A percentile compares a stretch with the other conserved stretches of the same genome.
phyloP scores from a whole-genome alignment of 1,284 basidiomycete species.

The Ustilago crameri region DNA sequence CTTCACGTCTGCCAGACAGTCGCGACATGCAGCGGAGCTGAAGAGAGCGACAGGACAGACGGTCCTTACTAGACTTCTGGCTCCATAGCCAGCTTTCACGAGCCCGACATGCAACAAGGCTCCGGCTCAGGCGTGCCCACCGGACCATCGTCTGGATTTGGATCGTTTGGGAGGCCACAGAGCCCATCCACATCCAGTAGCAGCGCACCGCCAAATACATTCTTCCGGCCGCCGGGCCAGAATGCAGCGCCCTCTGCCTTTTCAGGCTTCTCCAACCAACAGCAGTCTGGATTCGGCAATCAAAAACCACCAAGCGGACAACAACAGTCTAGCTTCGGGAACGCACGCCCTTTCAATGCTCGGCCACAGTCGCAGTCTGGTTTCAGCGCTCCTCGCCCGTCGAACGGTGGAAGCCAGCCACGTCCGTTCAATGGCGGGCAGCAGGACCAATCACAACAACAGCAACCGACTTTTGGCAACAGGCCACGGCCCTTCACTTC shows the following conservation, averaged over 20 bases:
- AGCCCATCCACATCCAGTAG: slow-evolving; percentile 16
- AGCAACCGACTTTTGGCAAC: slow-evolving; percentile 23
- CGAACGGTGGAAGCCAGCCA: slow-evolving; percentile 10
- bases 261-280: slow-evolving; percentile 7
- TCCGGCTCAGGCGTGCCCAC: slow-evolving; percentile 4
- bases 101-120: slow-evolving; percentile 21
- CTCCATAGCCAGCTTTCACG: not conserved
- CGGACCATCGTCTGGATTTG: slow-evolving; percentile 7
- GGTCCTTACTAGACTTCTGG: slow-evolving; percentile 1
- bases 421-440: slow-evolving; percentile 10
- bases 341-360: slow-evolving; percentile 10
- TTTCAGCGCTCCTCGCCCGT: slow-evolving; percentile 13
- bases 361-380: slow-evolving; percentile 17
- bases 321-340: slow-evolving; percentile 18
- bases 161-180: slow-evolving; percentile 21
- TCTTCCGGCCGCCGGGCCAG: slow-evolving; percentile 22
- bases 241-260: slow-evolving; percentile 14
- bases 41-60: not conserved
- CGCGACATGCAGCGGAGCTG: slow-evolving; percentile 2
- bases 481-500: slow-evolving; percentile 35
- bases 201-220: slow-evolving; percentile 35
- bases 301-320: slow-evolving; percentile 4
- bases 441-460: slow-evolving; percentile 11
- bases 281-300: slow-evolving; percentile 4
- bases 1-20: not conserved